Evolutionary conservation across 2,329 filamentous ascomycete genomes (phyloP), one percentile per base, ranked within the genome.

Genomic region (Rhynchosporium secalis): DNA sequence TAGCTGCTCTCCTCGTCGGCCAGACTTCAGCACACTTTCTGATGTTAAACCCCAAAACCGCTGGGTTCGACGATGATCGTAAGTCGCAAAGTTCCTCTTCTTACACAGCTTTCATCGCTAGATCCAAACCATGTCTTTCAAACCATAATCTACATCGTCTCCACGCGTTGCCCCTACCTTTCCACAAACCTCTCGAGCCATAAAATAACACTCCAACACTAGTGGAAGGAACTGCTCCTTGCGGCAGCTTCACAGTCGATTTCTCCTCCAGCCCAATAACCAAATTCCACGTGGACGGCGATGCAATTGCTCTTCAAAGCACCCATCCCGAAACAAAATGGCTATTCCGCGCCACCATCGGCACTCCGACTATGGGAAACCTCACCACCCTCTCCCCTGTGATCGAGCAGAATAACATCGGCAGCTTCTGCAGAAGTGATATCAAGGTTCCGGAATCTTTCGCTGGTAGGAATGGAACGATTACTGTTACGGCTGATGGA

Each of bases 211-310:
- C 7, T 15, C 15, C n/a, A 40, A 38, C 31, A 9, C 13, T 28
- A 59, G 57, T 36, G 47, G 76, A 83, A 63, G 72, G 61, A 68
- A 74, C 72, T 4, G 76, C 70, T 0, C 85, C 84, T 31, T 87
- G 85, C 72, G 85, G 85, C 64, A 81, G 83, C 66, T 79, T 79
- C 71, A 75, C 76, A 0, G 76, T 81, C 38, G 75, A 81, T 65
- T 78, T 83, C 58, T 52, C 68, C 59, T 76, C 76, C 67, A 83
- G 84, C 67, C 81, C 86, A 66, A 75, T 80, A 61, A 75, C 86
- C 40, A 77, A 84, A 67, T 86, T 86, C 73, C 80, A 85, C 70
- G 81, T 86, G 62, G 82, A 76, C 66, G 84, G 84, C 66, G 81
- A 86, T 68, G 75, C 79, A 61, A 75, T 87, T 47, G 78, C 78